A percentile compares a stretch with the other conserved stretches of the same genome.
phyloP scores from a whole-genome alignment of 805 yeast species.

The Wickerhamiella occidentalis region DNA sequence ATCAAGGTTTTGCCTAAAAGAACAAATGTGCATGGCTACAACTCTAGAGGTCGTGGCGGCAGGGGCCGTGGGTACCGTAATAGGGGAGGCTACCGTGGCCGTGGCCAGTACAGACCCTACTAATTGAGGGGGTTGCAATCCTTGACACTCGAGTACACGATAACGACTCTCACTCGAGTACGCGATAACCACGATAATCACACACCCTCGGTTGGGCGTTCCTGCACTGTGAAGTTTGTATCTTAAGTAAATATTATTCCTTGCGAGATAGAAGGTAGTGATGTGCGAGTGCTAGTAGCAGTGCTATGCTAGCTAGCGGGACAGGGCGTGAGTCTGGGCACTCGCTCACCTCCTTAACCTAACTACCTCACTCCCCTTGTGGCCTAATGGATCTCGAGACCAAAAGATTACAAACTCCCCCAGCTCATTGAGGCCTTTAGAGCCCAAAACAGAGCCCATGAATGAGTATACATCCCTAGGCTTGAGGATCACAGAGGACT shows the following conservation, averaged over 20 bases:
- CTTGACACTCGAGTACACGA: conserved; percentile 1
- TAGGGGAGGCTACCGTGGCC: conserved; percentile 33
- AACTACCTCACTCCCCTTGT: conserved; percentile 25
- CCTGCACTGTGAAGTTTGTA: not conserved
- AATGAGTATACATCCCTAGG: conserved; percentile 26
- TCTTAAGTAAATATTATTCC: not conserved
- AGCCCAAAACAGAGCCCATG: conserved; percentile 17
- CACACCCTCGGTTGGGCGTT: too few species aligned
- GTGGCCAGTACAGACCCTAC: conserved; percentile 37
- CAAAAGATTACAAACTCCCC: conserved; percentile 24
- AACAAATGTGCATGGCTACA: conserved; percentile 67
- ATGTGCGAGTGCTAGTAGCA: too few species aligned
- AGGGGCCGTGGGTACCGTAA: conserved; percentile 28
- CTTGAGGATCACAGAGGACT: conserved; percentile 15
- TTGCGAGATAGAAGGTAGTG: too few species aligned
- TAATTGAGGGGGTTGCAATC: too few species aligned
- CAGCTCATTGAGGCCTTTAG: conserved; percentile 15
- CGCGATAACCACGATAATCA: too few species aligned
- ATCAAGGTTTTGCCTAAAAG: conserved; percentile 67
- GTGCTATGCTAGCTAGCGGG: too few species aligned
- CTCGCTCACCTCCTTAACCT: not conserved
- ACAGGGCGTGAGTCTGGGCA: too few species aligned
- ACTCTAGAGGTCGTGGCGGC: conserved; percentile 40
- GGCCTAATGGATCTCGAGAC: conserved; percentile 30
- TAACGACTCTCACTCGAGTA: not conserved